These are phyloP conservation scores for Suhomyces kilbournensis DNA, from an alignment of 805 yeast species.

Conservation along the genomic window DNA sequence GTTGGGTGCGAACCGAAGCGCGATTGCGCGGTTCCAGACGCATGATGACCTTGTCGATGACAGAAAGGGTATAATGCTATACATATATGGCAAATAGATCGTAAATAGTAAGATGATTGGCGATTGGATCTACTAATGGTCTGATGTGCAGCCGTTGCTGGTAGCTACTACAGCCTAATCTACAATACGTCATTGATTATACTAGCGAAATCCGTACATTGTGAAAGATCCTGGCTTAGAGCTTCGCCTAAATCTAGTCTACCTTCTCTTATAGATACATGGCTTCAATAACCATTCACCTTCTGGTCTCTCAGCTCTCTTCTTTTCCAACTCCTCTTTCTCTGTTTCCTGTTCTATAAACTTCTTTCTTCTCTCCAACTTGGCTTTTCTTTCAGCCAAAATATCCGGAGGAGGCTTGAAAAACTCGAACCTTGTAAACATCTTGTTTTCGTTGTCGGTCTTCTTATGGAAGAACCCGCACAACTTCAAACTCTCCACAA, in stretches of 20 bases:
- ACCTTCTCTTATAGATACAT: constrained; percentile 90
- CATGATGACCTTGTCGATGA: not conserved
- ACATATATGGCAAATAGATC: not conserved
- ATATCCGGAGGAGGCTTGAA: constrained; percentile 78
- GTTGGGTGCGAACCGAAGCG: not conserved
- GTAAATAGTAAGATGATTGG: not conserved
- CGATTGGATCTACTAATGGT: not conserved
- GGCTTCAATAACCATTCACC: constrained; percentile 93
- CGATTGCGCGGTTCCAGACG: not conserved
- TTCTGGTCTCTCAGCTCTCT: constrained; percentile 58
- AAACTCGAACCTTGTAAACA: constrained; percentile 94
- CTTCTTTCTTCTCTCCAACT: constrained; percentile 57
- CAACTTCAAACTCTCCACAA: constrained; percentile 71
- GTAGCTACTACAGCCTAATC: not conserved
- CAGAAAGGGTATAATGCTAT: not conserved
- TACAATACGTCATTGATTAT: not conserved
- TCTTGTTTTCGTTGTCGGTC: constrained; percentile 83
- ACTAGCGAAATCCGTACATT: not conserved
- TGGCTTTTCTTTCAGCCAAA: constrained; percentile 58
- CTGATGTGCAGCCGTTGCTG: not conserved
- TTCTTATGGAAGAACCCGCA: constrained; percentile 84
- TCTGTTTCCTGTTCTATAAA: constrained; percentile 71
- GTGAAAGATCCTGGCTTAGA: not conserved
- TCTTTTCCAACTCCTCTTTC: constrained; percentile 55
- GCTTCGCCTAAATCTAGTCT: constrained; percentile 3